Conservation (phyloP, 2,329 filamentous ascomycete species). For the Aureobasidium sp. region DNA sequence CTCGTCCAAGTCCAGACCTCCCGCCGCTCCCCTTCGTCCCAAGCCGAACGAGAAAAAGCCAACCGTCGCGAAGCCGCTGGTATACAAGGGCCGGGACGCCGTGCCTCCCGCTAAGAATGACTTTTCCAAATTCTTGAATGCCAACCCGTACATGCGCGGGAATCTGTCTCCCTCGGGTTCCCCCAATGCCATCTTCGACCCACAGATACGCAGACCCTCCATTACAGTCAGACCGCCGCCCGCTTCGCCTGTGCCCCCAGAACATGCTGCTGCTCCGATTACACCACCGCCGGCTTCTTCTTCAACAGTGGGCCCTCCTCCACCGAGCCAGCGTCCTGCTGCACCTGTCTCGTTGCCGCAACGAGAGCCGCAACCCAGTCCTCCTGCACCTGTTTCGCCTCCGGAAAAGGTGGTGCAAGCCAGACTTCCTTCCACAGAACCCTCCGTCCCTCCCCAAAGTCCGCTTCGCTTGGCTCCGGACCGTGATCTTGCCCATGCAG, state of each 20-base stretch:
- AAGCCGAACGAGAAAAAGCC: not conserved
- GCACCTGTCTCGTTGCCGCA: not conserved
- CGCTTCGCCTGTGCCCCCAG: not conserved
- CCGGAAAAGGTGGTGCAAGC: not conserved
- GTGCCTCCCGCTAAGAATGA: not conserved
- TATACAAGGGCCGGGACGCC: not conserved
- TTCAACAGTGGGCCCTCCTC: not conserved
- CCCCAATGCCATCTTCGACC: constrained; percentile 4
- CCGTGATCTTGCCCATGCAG: not conserved
- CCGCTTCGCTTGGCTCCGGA: not conserved
- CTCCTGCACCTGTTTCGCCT: not conserved
- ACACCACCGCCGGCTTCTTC: not conserved
- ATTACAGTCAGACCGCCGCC: not conserved
- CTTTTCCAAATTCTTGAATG: not conserved
- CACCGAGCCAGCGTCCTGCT: not conserved
- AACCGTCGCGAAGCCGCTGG: not conserved
- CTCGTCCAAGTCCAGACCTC: not conserved
- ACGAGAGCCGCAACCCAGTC: not conserved
- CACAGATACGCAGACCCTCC: not conserved
- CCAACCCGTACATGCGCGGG: not conserved
- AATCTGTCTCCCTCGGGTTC: not conserved
- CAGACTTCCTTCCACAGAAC: not conserved
- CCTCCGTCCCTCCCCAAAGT: not conserved
- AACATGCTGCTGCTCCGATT: not conserved
- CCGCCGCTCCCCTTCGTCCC: not conserved